A percentile compares a stretch with the other conserved stretches of the same genome.
Conservation (phyloP, 371 early-diverging fungal genomes). For the Dichotomocladium elegans region DNA sequence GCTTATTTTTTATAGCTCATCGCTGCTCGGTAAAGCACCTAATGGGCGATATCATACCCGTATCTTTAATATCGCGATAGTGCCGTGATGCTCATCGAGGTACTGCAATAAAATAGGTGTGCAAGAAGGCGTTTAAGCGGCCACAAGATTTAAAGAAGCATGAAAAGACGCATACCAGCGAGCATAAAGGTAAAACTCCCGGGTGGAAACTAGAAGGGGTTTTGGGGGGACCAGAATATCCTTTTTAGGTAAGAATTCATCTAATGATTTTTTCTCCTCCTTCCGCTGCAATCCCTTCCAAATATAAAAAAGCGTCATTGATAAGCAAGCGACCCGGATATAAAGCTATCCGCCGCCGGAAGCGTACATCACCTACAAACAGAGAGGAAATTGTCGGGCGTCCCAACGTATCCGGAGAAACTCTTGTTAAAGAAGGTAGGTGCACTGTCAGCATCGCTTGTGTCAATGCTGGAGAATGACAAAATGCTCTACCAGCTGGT, state of each 20-base stretch:
- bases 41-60: too few relatives aligned
- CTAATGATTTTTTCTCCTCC: too few relatives aligned
- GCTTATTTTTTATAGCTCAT: constrained; percentile 2
- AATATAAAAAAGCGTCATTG: constrained; percentile 27
- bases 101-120: constrained; percentile 48
- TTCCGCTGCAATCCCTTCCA: too few relatives aligned
- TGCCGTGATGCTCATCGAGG: too few relatives aligned
- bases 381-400: too few relatives aligned
- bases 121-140: constrained; percentile 86
- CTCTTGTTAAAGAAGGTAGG: too few relatives aligned
- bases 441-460: too few relatives aligned
- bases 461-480: too few relatives aligned
- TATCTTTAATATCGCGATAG: too few relatives aligned
- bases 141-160: constrained; percentile 95
- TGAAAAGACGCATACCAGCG: constrained; percentile 76
- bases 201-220: too few relatives aligned
- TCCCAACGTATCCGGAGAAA: too few relatives aligned
- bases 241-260: background rate
- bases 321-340: constrained; percentile 37
- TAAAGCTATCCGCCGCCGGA: constrained; percentile 29
- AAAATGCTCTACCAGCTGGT: too few relatives aligned
- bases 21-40: background rate
- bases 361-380: background rate
- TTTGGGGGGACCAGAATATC: background rate
- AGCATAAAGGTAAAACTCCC: constrained; percentile 45